phyloP scores from a whole-genome alignment of 139 green algal species.

The Micractinium sp. region DNA sequence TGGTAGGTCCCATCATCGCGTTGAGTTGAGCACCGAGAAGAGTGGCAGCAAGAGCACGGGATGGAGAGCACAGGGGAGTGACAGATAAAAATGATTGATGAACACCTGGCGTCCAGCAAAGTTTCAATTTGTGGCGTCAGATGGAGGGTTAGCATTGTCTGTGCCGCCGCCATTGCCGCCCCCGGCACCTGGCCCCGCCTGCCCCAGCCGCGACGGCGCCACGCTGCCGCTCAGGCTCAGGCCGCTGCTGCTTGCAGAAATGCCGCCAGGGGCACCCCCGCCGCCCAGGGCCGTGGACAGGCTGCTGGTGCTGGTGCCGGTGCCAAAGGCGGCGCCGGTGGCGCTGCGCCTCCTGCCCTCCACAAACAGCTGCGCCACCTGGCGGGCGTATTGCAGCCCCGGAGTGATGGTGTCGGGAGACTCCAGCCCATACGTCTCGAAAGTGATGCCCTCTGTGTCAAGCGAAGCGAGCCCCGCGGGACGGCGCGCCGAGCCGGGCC shows the following conservation, averaged over 20 bases:
- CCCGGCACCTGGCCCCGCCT: not conserved
- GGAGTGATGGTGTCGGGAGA: conserved; percentile 34
- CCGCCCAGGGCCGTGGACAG: not conserved
- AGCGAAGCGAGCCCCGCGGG: not conserved
- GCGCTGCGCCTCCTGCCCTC: conserved; percentile 27
- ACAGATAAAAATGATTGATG: too few relatives aligned
- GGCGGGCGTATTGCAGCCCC: conserved; percentile 35
- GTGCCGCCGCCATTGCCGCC: too few relatives aligned
- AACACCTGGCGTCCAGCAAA: too few relatives aligned
- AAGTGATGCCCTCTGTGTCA: conserved; percentile 6
- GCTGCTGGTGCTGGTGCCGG: not conserved
- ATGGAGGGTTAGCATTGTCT: too few relatives aligned
- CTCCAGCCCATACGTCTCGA: conserved; percentile 18
- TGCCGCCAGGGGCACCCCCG: too few relatives aligned
- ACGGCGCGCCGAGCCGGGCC: not conserved
- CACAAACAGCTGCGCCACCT: conserved; percentile 50
- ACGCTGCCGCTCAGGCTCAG: too few relatives aligned
- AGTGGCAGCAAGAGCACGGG: too few relatives aligned
- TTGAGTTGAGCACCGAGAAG: too few relatives aligned
- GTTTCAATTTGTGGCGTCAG: too few relatives aligned
- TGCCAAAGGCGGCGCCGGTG: not conserved
- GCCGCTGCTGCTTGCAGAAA: not conserved
- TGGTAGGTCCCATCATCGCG: too few relatives aligned
- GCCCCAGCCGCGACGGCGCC: not conserved
- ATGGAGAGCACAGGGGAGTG: too few relatives aligned